These are phyloP conservation scores for Phytophthora sojae DNA, from an alignment of 352 stramenopile genomes.

Conservation along the genomic window DNA sequence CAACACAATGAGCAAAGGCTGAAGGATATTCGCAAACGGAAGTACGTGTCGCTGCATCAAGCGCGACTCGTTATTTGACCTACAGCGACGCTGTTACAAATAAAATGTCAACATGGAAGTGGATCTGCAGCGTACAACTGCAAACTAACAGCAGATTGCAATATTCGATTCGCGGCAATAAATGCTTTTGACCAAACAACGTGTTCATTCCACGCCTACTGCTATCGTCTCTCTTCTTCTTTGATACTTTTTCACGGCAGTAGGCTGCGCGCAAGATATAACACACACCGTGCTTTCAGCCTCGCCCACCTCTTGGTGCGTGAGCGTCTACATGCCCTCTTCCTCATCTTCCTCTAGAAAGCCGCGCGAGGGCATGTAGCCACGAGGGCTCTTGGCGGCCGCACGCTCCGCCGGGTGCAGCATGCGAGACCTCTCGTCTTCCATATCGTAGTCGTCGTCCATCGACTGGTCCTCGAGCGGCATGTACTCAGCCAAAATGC, in stretches of 20 bases:
- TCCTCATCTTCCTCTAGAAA: constrained; percentile 88
- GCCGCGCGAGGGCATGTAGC: constrained; percentile 86
- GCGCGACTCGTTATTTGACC: too few relatives aligned
- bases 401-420: constrained; percentile 76
- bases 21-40: too few relatives aligned
- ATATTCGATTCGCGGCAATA: constrained; percentile 14
- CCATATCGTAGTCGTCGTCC: constrained; percentile 72
- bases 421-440: constrained; percentile 52
- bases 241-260: constrained; percentile 18
- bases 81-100: too few relatives aligned
- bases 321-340: constrained; percentile 61
- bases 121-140: too few relatives aligned
- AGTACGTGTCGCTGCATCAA: too few relatives aligned
- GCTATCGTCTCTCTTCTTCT: constrained; percentile 16
- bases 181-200: constrained; percentile 18
- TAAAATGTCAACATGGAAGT: too few relatives aligned
- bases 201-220: constrained; percentile 41
- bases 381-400: constrained; percentile 82
- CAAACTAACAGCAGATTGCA: constrained; percentile 1
- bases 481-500: constrained; percentile 98
- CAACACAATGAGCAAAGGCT: constrained; percentile 4
- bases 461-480: constrained; percentile 91
- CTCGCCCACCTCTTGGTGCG: background rate
- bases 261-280: constrained; percentile 14
- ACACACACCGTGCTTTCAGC: constrained; percentile 14